These are phyloP conservation scores for Colletotrichum sp. DNA, from an alignment of 2,329 filamentous ascomycete genomes.

Conservation along the genomic window DNA sequence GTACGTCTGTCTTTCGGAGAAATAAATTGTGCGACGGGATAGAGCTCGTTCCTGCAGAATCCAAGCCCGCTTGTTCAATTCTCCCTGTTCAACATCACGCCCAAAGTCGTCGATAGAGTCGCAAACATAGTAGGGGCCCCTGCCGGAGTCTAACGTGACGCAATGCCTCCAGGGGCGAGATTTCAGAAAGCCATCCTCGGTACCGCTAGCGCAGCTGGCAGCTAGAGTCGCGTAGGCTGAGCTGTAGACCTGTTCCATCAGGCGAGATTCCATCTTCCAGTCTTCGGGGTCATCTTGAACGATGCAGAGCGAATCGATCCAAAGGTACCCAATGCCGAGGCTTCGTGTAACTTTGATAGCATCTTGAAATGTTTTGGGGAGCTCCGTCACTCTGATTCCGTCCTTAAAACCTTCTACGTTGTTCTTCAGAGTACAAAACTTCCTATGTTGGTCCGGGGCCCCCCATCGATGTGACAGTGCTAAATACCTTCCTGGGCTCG, in stretches of 20 bases:
- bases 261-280: slow-evolving; percentile 14
- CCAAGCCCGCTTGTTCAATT: slow-evolving; percentile 40
- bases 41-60: slow-evolving; percentile 43
- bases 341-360: slow-evolving; percentile 7
- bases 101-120: slow-evolving; percentile 37
- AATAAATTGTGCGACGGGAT: slow-evolving; percentile 40
- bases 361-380: slow-evolving; percentile 17
- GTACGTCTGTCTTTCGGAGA: slow-evolving; percentile 38
- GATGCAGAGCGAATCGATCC: slow-evolving; percentile 9
- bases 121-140: slow-evolving; percentile 22
- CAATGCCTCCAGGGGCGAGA: not conserved
- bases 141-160: not conserved
- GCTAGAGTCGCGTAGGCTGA: not conserved
- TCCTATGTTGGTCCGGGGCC: not conserved
- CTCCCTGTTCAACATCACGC: slow-evolving; percentile 30
- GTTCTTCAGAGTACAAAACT: not conserved
- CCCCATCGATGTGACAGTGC: slow-evolving; percentile 1
- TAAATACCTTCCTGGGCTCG: not conserved
- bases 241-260: slow-evolving; percentile 13
- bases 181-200: not conserved
- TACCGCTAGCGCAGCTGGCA: not conserved
- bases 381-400: not conserved
- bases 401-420: not conserved
- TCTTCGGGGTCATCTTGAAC: slow-evolving; percentile 21
- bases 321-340: slow-evolving; percentile 13